Conservation (phyloP, 129 eudicot species). For the Ambrosia artemisiifolia region DNA sequence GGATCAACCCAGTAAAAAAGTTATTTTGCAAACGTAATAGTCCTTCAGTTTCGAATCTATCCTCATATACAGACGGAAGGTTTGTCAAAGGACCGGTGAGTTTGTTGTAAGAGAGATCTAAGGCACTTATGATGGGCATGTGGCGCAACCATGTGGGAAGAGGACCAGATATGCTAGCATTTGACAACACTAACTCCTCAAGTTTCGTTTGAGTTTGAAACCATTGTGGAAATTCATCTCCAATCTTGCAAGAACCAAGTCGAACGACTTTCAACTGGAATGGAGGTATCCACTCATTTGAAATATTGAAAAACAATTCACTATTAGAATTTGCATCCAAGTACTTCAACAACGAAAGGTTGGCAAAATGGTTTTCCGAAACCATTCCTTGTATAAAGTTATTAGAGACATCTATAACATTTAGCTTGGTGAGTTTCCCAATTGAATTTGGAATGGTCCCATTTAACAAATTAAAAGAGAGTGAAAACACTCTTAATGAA, state of each 20-base stretch:
- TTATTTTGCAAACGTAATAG: background rate
- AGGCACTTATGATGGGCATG: background rate
- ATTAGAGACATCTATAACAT: background rate
- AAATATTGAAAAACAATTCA: background rate
- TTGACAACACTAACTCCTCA: background rate
- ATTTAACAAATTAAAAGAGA: background rate
- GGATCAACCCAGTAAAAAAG: conserved; percentile 7
- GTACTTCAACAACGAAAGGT: background rate
- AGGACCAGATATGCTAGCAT: background rate
- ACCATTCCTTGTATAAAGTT: conserved; percentile 2
- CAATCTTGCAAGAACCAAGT: background rate
- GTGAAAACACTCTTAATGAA: background rate
- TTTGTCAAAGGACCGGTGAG: background rate
- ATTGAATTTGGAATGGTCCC: conserved; percentile 3
- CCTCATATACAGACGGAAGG: background rate
- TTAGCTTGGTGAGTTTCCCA: background rate
- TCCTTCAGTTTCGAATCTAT: background rate
- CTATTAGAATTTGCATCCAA: background rate
- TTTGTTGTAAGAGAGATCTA: conserved; percentile 6
- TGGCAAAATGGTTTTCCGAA: background rate
- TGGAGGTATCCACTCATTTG: background rate
- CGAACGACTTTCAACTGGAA: background rate
- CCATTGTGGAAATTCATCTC: conserved; percentile 4
- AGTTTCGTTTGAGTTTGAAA: conserved; percentile 8
- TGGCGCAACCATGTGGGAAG: conserved; percentile 1